Percentiles rank a stretch among this genome's conserved stretches.
These are phyloP conservation scores for Phytopythium oedochilum DNA, from an alignment of 352 stramenopile genomes.

Conservation along the genomic window DNA sequence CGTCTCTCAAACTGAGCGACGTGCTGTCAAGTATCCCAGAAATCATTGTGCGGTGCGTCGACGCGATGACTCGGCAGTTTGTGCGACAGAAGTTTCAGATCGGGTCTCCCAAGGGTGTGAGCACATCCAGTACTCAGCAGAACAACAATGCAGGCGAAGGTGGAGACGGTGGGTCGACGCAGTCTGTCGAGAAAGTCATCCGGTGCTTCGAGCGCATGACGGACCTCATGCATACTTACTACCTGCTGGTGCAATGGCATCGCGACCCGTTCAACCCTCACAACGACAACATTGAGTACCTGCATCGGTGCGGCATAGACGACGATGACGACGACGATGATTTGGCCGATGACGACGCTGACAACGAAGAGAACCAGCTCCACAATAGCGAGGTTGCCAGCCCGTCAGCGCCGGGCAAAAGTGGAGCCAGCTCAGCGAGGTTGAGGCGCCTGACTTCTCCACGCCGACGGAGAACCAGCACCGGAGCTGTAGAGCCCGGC, in stretches of 20 bases:
- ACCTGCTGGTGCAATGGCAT: slow-evolving; percentile 88
- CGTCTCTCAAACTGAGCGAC: slow-evolving; percentile 52
- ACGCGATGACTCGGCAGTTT: slow-evolving; percentile 57
- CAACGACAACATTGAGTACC: slow-evolving; percentile 64
- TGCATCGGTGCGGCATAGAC: slow-evolving; percentile 82
- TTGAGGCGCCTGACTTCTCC: slow-evolving; percentile 16
- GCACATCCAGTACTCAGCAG: slow-evolving; percentile 17
- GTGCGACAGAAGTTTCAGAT: slow-evolving; percentile 38
- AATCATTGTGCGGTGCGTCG: slow-evolving; percentile 72
- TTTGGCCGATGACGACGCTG: slow-evolving; percentile 52
- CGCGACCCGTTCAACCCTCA: slow-evolving; percentile 74
- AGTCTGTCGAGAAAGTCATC: slow-evolving; percentile 59
- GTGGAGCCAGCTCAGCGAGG: slow-evolving; percentile 9
- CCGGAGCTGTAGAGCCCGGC: slow-evolving; percentile 17
- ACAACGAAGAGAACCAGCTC: slow-evolving; percentile 31
- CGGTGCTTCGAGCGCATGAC: slow-evolving; percentile 64
- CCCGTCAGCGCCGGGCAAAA: slow-evolving; percentile 3
- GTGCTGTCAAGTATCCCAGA: slow-evolving; percentile 75
- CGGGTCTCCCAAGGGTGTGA: slow-evolving; percentile 35
- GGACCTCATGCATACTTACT: slow-evolving; percentile 87
- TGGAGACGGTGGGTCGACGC: slow-evolving; percentile 13
- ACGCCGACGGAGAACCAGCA: slow-evolving; percentile 29
- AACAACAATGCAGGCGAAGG: slow-evolving; percentile 3
- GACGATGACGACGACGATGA: slow-evolving; percentile 77
- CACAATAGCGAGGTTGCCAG: slow-evolving; percentile 10